Base-by-base conservation (phyloP, 129 eudicot species). In the Logfia minima region DNA sequence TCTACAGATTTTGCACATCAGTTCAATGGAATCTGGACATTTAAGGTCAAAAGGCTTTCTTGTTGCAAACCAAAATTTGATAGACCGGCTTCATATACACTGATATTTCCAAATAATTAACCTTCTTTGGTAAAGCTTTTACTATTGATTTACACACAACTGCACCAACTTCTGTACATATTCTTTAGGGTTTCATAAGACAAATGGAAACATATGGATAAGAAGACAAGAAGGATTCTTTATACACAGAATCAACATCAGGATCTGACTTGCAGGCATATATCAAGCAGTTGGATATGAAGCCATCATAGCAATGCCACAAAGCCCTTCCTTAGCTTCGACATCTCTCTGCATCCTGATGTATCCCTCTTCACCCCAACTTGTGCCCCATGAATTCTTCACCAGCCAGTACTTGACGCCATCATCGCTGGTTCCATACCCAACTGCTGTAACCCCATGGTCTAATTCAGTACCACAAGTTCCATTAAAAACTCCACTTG, bases 391-490 rank as follows among this genome's bases (percentile, higher is more conserved):
- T 37, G 85, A 85, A 32, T 77, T 80, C 83, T 85, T 84, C 18
- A 84, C 82, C 60, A 84, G 26, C 85, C 88, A 84, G 14, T 80
- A 84, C 66, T 84, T 80, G 3, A 59, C 55, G 19, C 88, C 88
- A 24, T 81, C 85, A 2, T 11, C 91, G 55, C 75, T 77, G 0
- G 68, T 77, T 21, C 81, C 81, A 14, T 77, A 77, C 8, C 81
- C 81, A 8, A 77, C 67, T 18, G 68, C 81, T 5, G 81, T 77
- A 3, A 77, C 81, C 9, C 81, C 81, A 22, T 77, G 81, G 35
- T 77, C 81, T 3, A 77, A 66, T 4, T 32, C 58, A 2, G 83
- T 81, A 0, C 85, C 83, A 17, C 88, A 85, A 11, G 62, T 61
- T 14, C 83, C 83, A 0, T 67, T 72, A 13, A 80, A 81, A 16